Base-by-base conservation (phyloP, 345 rosid species). In the Euphorbia lathyris region DNA sequence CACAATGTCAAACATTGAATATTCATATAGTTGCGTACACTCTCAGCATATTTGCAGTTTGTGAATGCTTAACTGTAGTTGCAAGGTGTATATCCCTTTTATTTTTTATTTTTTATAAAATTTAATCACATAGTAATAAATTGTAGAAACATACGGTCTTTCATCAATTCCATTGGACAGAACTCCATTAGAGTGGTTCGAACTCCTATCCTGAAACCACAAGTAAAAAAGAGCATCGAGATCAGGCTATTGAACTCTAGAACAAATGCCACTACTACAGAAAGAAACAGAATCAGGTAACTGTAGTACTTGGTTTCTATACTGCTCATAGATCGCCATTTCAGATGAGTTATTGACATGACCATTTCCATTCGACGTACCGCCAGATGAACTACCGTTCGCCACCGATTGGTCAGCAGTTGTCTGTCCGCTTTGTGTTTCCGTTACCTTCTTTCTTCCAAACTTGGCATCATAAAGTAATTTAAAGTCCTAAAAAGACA, bases 381-480 rank as follows among this genome's bases (percentile, higher is more conserved):
- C 70, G 17, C 29, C 34, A 0, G 51, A 52, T 10, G 67, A 64
- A 60, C 52, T 78, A 58, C 85, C 86, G 45, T 74, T 78, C 27
- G 79, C 32, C 20, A 67, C 79, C 34, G 75, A 74, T 65, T 79
- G 68, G 50, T 78, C 87, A 63, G 82, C 70, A 40, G 59, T 70
- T n/a, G 65, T 25, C 58, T 71, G 74, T n/a, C 78, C 80, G 36
- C 87, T 79, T 34, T 79, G 76, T 10, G 79, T 63, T 52, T 82
- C 86, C 45, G 84, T 29, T 11, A 58, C 27, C 85, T 73, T 88
- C 93, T 86, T 90, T 77, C 93, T 91, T 86, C 97, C 96, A 86
- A 94, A 94, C 97, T 94, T 87, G 72, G 79, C 85, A 83, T 90
- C 87, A 79, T 84, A 94, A 84, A 83, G 79, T 57, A 84, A 63